Percentiles rank a stretch among this genome's conserved stretches.
Evolutionary conservation across 1,284 basidiomycete species (phyloP).

Genomic region (Sporisorium scitamineum): DNA sequence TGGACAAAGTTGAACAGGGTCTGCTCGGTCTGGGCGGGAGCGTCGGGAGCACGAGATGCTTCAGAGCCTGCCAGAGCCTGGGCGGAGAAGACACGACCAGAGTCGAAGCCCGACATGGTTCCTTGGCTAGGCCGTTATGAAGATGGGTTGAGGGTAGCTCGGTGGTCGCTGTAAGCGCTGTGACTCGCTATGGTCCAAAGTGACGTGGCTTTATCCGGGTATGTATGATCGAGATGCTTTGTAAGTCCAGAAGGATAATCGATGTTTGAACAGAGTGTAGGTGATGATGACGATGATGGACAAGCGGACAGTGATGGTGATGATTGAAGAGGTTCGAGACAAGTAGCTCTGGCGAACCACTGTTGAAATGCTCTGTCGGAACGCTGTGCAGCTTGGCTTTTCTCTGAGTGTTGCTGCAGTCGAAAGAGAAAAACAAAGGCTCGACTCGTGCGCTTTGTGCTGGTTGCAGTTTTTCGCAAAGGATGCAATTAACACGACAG

Average conservation of each 20-base stretch:
- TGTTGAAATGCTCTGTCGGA: background rate
- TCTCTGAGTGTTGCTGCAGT: background rate
- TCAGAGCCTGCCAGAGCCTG: slow-evolving; percentile 63
- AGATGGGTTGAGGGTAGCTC: background rate
- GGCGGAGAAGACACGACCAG: slow-evolving; percentile 64
- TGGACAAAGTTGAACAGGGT: slow-evolving; percentile 68
- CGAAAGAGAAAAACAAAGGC: background rate
- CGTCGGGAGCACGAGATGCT: slow-evolving; percentile 62
- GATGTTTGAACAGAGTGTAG: too few species aligned
- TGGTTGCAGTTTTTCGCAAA: slow-evolving; percentile 5
- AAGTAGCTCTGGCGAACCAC: background rate
- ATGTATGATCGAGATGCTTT: too few species aligned
- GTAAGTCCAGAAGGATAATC: background rate
- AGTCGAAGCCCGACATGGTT: slow-evolving; percentile 68
- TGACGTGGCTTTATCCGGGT: too few species aligned
- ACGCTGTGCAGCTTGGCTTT: too few species aligned
- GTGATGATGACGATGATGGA: background rate
- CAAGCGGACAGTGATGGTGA: background rate
- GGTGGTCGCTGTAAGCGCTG: background rate
- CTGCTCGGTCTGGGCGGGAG: slow-evolving; percentile 66
- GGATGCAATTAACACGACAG: slow-evolving; percentile 44
- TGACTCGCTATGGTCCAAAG: too few species aligned
- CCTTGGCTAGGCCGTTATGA: background rate
- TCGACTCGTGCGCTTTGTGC: too few species aligned
- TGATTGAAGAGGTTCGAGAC: background rate